phyloP scores from a whole-genome alignment of 305 asterid genomes.

The Solanum hybrid region DNA sequence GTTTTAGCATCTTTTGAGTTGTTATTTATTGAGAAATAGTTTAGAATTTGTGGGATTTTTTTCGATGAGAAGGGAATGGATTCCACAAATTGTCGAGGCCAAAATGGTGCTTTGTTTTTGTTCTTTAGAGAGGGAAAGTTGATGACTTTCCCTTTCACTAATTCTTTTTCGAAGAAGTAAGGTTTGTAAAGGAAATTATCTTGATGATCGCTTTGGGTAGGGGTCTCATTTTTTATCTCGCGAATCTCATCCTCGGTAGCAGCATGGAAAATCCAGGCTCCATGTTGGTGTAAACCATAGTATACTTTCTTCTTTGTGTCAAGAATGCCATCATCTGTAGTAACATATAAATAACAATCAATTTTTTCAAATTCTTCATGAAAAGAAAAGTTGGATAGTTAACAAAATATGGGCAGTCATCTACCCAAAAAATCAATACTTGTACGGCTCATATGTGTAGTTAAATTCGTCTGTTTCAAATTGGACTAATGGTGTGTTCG shows the following conservation, averaged over 20 bases:
- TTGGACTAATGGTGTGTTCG: background rate
- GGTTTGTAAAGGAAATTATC: background rate
- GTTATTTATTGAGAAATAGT: background rate
- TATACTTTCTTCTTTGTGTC: background rate
- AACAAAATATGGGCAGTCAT: background rate
- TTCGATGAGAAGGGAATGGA: background rate
- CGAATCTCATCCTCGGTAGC: background rate
- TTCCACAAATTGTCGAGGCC: background rate
- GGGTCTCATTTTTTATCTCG: background rate
- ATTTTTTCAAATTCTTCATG: background rate
- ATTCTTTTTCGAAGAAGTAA: background rate
- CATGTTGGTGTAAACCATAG: constrained; percentile 2
- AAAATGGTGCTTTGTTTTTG: background rate
- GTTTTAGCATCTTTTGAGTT: constrained; percentile 1
- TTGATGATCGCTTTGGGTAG: background rate
- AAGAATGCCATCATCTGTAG: background rate
- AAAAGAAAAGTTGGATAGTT: background rate
- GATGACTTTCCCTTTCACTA: background rate
- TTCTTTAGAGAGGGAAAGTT: background rate
- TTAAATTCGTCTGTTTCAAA: background rate
- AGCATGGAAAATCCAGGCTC: constrained; percentile 3
- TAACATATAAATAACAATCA: background rate
- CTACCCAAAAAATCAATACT: background rate
- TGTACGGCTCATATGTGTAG: background rate
- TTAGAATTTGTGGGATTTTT: background rate